Conservation (phyloP, 2,329 filamentous ascomycete species). For the Colletotrichum trifolii region DNA sequence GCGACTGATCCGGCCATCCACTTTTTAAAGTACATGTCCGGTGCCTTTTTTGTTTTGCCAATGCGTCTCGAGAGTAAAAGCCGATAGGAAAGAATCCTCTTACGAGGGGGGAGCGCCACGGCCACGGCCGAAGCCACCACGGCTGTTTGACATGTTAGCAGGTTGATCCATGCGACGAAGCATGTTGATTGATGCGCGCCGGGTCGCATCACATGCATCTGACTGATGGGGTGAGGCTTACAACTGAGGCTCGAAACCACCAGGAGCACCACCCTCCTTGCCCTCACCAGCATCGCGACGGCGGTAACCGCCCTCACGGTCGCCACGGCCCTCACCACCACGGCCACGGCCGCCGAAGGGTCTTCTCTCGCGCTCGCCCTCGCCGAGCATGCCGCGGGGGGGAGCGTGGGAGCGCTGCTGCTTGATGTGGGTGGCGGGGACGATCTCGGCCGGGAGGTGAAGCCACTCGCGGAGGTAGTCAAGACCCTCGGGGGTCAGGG, state of each 20-base stretch:
- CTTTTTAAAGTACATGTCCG: conserved; percentile 61
- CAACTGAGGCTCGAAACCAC: conserved; percentile 93
- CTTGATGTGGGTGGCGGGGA: conserved; percentile 99
- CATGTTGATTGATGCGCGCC: neutral
- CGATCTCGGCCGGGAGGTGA: conserved; percentile 98
- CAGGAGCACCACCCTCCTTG: conserved; percentile 91
- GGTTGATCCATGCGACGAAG: conserved; percentile 6
- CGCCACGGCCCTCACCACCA: conserved; percentile 72
- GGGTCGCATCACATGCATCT: conserved; percentile 1
- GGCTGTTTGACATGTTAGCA: conserved; percentile 64
- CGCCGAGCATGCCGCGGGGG: conserved; percentile 98
- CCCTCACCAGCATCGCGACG: conserved; percentile 87
- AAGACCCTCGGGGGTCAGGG: conserved; percentile 98
- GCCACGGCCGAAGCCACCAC: conserved; percentile 90
- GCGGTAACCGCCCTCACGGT: conserved; percentile 91
- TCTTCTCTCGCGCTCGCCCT: conserved; percentile 83
- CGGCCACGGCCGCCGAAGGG: conserved; percentile 83
- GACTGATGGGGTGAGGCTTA: conserved; percentile 57
- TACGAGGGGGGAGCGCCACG: conserved; percentile 80
- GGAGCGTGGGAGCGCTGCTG: conserved; percentile 98
- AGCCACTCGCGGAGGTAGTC: conserved; percentile 99
- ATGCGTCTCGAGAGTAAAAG: conserved; percentile 58
- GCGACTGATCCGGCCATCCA: conserved; percentile 53
- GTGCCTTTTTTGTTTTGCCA: conserved; percentile 49
- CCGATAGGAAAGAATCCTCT: conserved; percentile 54